phyloP scores from a whole-genome alignment of 805 yeast genomes.

The Torulaspora gathmanii region DNA sequence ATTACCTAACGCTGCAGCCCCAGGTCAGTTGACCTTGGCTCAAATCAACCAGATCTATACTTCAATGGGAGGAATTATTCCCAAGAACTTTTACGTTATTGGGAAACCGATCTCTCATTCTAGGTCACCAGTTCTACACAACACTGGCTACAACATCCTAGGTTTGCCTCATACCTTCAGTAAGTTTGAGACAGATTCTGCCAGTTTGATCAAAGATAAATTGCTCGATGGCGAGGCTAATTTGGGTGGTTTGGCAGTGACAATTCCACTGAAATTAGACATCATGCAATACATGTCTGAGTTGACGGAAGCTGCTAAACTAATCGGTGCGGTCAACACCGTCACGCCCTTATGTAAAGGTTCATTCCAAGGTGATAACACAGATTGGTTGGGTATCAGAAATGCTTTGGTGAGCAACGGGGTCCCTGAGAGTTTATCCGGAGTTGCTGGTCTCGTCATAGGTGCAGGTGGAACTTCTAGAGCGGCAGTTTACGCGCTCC shows the following conservation, averaged over 20 bases:
- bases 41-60: conserved; percentile 56
- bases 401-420: conserved; percentile 64
- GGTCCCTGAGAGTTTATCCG: conserved; percentile 42
- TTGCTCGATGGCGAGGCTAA: conserved; percentile 42
- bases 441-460: conserved; percentile 64
- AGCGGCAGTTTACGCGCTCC: conserved; percentile 87
- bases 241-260: conserved; percentile 93
- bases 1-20: conserved; percentile 70
- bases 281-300: conserved; percentile 62
- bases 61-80: conserved; percentile 56
- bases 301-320: conserved; percentile 67
- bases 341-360: conserved; percentile 51
- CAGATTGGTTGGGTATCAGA: conserved; percentile 90
- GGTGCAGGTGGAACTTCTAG: conserved; percentile 99
- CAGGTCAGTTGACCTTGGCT: conserved; percentile 67
- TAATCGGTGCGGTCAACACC: conserved; percentile 95
- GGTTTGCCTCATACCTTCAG: conserved; percentile 73
- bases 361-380: conserved; percentile 73
- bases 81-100: conserved; percentile 62
- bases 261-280: conserved; percentile 87
- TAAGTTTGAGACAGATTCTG: conserved; percentile 63
- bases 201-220: conserved; percentile 48
- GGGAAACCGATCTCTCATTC: conserved; percentile 85
- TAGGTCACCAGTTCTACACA: conserved; percentile 83
- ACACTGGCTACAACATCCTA: conserved; percentile 66